These are phyloP conservation scores for Alternaria postmessia DNA, from an alignment of 2,329 filamentous ascomycete genomes.

Conservation along the genomic window DNA sequence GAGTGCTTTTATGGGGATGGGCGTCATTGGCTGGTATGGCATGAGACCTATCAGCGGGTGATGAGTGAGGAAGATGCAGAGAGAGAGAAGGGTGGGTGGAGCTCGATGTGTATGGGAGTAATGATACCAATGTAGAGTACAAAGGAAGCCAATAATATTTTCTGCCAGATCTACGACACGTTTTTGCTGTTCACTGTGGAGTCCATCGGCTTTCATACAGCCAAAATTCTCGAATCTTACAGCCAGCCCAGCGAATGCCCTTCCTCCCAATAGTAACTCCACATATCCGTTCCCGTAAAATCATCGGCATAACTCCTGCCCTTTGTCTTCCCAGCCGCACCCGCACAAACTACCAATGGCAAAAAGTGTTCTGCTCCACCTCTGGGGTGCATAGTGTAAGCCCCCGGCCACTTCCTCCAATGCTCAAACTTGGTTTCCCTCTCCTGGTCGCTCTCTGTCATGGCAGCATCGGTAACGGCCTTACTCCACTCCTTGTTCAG, in stretches of 20 bases:
- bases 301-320: conserved; percentile 59
- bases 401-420: conserved; percentile 60
- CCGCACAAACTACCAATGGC: conserved; percentile 66
- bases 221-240: background rate
- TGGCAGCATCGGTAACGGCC: conserved; percentile 55
- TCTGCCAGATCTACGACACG: background rate
- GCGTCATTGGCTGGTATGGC: conserved; percentile 73
- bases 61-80: background rate
- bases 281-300: conserved; percentile 60
- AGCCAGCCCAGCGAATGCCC: conserved; percentile 4
- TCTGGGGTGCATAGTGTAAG: conserved; percentile 64
- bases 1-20: conserved; percentile 73
- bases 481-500: conserved; percentile 57
- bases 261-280: conserved; percentile 64
- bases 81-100: background rate
- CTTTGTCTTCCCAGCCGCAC: conserved; percentile 56
- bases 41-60: conserved; percentile 43
- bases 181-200: background rate
- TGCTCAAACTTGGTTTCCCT: conserved; percentile 53
- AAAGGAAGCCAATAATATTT: background rate
- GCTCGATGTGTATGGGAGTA: background rate
- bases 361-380: conserved; percentile 66
- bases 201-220: background rate
- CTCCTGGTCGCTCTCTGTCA: conserved; percentile 44
- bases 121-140: background rate